Base-by-base conservation (phyloP, 352 stramenopile genomes). In the Pythium guiyangense region DNA sequence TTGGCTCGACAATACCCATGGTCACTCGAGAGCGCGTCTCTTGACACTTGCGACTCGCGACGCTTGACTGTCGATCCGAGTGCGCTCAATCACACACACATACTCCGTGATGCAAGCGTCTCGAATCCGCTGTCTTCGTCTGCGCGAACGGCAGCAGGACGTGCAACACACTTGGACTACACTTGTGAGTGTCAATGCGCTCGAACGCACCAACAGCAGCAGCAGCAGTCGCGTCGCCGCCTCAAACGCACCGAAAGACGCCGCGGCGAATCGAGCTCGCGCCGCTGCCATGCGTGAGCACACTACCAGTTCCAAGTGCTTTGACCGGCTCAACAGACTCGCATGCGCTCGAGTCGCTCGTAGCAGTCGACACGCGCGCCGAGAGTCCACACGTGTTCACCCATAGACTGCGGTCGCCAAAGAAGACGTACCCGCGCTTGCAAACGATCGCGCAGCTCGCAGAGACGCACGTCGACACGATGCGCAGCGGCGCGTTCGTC, bases 361-460 rank as follows among this genome's bases (percentile, higher is more conserved):
- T 25, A 17, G 14, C n/a, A 11, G 10, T 50, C 17, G 56, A 49
- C 25, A 8, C 29, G 1, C 42, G 43, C n/a, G 8, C 1, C 0
- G n/a, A 59, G 51, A 64, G 22, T 27, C 2, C 34, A 3, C 17
- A 11, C 17, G 26, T 6, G 20, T 18, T 5, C 5, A 47, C 8
- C 17, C 5, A 20, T 4, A 15, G 22, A 35, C 27, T n/a, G 10
- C 47, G 29, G 6, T 56, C 48, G 26, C 37, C 46, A 9, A 60
- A 55, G 52, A 64, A 54, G 17, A 6, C 31, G 15, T 64, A 64
- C 4, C 52, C 60, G 14, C 60, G 79, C 1, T 63, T 89, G 6
- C 63, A 73, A 39, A 89, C 79, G 22, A 64, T 89, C 17, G 46
- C 60, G 10, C 66, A 78, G 25, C 57, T 89, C 12, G 77, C 66